phyloP scores from a whole-genome alignment of 73 alveolate species.

The Blepharisma stoltei region DNA sequence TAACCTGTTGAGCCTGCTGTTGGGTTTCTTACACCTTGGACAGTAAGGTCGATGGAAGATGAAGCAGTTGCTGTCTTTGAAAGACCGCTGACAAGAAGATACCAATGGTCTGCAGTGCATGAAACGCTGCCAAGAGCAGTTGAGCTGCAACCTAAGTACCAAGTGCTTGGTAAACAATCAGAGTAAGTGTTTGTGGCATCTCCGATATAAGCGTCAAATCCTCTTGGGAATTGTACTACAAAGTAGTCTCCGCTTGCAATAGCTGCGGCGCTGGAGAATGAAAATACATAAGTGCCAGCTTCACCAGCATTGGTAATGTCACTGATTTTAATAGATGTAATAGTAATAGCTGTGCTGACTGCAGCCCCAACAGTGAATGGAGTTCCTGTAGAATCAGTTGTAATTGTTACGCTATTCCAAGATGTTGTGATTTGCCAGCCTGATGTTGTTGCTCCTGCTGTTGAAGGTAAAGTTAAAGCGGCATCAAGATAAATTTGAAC shows the following conservation, averaged over 20 bases:
- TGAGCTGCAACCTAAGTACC: background rate
- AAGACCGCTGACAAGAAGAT: background rate
- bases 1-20: background rate
- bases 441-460: too few species aligned
- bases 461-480: too few species aligned
- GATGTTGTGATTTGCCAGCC: too few species aligned
- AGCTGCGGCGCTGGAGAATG: background rate
- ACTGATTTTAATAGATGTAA: too few species aligned
- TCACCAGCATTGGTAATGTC: constrained; percentile 7
- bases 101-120: constrained; percentile 17
- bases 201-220: constrained; percentile 9
- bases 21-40: background rate
- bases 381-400: too few species aligned
- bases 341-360: too few species aligned
- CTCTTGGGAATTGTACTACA: background rate
- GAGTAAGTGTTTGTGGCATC: background rate
- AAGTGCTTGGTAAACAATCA: background rate
- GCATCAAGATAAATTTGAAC: too few species aligned
- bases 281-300: background rate
- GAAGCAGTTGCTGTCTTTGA: background rate
- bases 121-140: background rate
- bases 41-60: background rate
- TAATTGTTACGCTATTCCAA: too few species aligned
- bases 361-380: too few species aligned
- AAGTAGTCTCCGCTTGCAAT: background rate